A percentile compares a stretch with the other conserved stretches of the same genome.
phyloP scores from a whole-genome alignment of 495 filamentous ascomycete genomes.

The Daldinia grandis region DNA sequence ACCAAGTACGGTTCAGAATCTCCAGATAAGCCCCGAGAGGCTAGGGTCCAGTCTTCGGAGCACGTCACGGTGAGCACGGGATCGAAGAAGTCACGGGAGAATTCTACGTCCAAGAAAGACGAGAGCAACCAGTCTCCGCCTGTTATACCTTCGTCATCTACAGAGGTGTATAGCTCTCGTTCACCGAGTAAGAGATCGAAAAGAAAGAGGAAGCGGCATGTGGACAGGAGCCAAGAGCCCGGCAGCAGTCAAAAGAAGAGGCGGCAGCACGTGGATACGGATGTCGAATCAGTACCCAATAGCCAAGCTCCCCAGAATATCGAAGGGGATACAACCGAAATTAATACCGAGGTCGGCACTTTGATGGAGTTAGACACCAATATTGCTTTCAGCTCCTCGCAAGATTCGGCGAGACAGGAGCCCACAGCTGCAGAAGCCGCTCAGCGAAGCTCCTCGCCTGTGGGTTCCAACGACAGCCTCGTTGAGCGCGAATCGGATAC shows the following conservation, averaged over 20 bases:
- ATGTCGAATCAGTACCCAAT: conserved; percentile 26
- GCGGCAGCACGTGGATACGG: conserved; percentile 27
- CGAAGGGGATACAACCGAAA: conserved; percentile 4
- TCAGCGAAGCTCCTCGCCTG: conserved; percentile 10
- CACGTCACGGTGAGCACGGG: conserved; percentile 31
- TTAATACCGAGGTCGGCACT: conserved; percentile 13
- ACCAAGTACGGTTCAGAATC: conserved; percentile 32
- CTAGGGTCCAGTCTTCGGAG: conserved; percentile 9
- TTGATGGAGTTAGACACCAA: conserved; percentile 20
- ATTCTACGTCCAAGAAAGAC: conserved; percentile 16
- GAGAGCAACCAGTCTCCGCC: conserved; percentile 15
- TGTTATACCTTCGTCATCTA: conserved; percentile 5
- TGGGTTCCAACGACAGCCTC: conserved; percentile 15
- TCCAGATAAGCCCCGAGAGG: conserved; percentile 31
- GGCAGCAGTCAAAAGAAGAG: conserved; percentile 40
- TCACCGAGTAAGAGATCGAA: conserved; percentile 34
- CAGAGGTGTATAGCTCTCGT: conserved; percentile 20
- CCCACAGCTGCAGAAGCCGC: background rate
- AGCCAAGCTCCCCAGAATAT: conserved; percentile 21
- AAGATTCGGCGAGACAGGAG: conserved; percentile 25
- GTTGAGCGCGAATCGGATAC: conserved; percentile 38
- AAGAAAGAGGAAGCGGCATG: conserved; percentile 41
- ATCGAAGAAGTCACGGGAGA: conserved; percentile 15
- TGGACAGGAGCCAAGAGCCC: conserved; percentile 28
- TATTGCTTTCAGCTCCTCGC: conserved; percentile 14